Percentiles rank a stretch among this genome's conserved stretches.
These are phyloP conservation scores for Brassica napus DNA, from an alignment of 345 rosid genomes.

Conservation along the genomic window Da-Ae NC_063446.1:58020001-58020500, in stretches of 20 bases:
- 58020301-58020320: slow-evolving; percentile 66
- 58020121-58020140: slow-evolving; percentile 28
- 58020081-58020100: slow-evolving; percentile 20
- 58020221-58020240: slow-evolving; percentile 31
- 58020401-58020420: neutral
- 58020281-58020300: slow-evolving; percentile 76
- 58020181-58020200: slow-evolving; percentile 9
- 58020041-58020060: neutral
- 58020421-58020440: neutral
- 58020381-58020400: slow-evolving; percentile 1
- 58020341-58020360: slow-evolving; percentile 39
- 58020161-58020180: neutral
- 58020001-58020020: slow-evolving; percentile 4
- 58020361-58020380: slow-evolving; percentile 48
- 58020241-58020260: slow-evolving; percentile 25
- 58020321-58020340: slow-evolving; percentile 45
- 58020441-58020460: neutral
- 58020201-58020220: slow-evolving; percentile 30
- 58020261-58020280: slow-evolving; percentile 38
- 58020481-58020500: slow-evolving; percentile 68
- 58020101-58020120: neutral
- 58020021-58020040: slow-evolving; percentile 3
- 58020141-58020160: slow-evolving; percentile 32
- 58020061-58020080: slow-evolving; percentile 19
- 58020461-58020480: slow-evolving; percentile 1